Conservation (phyloP, 2,329 filamentous ascomycete genomes). For the Lasiodiplodia sp. region DNA sequence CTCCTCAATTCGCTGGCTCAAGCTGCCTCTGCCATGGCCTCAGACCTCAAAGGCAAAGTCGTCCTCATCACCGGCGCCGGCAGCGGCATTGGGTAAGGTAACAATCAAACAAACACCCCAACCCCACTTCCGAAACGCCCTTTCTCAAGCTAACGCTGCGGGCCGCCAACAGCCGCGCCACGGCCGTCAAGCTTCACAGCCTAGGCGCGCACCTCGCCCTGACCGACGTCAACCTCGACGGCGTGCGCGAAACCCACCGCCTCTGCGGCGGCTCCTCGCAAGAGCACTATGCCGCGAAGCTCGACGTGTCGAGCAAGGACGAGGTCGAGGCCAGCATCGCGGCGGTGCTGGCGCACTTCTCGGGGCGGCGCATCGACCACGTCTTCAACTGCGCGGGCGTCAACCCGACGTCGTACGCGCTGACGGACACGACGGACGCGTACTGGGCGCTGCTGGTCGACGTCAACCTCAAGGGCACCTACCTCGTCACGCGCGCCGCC, state of each 20-base stretch:
- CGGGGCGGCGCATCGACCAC: constrained; percentile 84
- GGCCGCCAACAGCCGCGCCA: constrained; percentile 12
- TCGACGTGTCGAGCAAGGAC: constrained; percentile 88
- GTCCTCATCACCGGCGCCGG: constrained; percentile 88
- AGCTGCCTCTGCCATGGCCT: constrained; percentile 7
- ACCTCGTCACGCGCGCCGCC: constrained; percentile 95
- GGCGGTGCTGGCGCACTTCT: constrained; percentile 72
- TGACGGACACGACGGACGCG: constrained; percentile 94
- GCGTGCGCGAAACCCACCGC: constrained; percentile 75
- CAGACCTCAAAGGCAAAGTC: constrained; percentile 81
- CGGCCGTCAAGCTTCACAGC: constrained; percentile 24
- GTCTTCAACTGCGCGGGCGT: constrained; percentile 98
- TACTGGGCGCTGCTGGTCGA: constrained; percentile 92
- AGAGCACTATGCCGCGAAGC: constrained; percentile 87
- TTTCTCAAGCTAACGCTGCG: constrained; percentile 2
- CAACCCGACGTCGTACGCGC: constrained; percentile 85
- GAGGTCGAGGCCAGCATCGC: constrained; percentile 59
- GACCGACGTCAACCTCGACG: constrained; percentile 91
- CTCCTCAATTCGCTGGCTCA: background rate
- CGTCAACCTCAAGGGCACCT: constrained; percentile 92
- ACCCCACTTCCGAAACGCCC: background rate
- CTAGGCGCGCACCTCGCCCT: constrained; percentile 86
- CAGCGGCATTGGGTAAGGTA: constrained; percentile 80
- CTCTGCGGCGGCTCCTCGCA: constrained; percentile 88
- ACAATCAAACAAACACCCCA: background rate